Base-by-base conservation (phyloP, 805 yeast species). In the Pichia californica region DNA sequence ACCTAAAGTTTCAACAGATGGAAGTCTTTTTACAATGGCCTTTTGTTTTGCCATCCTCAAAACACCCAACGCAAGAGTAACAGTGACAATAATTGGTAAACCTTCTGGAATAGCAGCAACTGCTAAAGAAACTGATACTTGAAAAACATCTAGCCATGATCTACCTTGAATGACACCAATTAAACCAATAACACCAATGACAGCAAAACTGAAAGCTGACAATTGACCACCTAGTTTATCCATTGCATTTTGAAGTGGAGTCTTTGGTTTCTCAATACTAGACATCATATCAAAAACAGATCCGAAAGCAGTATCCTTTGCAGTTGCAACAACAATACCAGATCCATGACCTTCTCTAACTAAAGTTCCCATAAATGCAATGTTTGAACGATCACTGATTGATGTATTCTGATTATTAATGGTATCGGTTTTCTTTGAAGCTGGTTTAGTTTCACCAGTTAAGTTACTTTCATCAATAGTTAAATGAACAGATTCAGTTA, bases 71-170 rank as follows among this genome's bases (percentile, higher is more conserved):
- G 99, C 99, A 50, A 93, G 70, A 0, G 99, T 93, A 9, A 93
- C 99, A 6, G 99, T 91, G 32, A 93, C 99, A 61, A 93, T 93
- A 56, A 93, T 93, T 0, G 99, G 99, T 52, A 93, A 74, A 43
- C 99, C 99, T 65, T 93, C 99, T 5, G 99, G 99, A 54, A 93
- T 93, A 4, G 99, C 99, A 40, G 99, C 99, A 16, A 93, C 99
- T 3, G 99, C 99, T 49, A 93, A 71, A 2, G 97, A 88, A 9
- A 93, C 99, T 1, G 96, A 87, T 46, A 93, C 88, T 63, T 91
- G 96, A 67, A 93, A 91, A 97, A 94, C 93, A 50, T 93, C 98
- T 45, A 93, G 73, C 96, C 97, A 89, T 9, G 85, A 75, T 49
- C 95, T 83, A 38, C 99, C 98, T 67, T 93, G 96, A 38, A 87